Evolutionary conservation across 1,139 yeast genomes (phyloP), one percentile per base, ranked within the genome.

Genomic region (Casaregolazyma lundiana): DNA sequence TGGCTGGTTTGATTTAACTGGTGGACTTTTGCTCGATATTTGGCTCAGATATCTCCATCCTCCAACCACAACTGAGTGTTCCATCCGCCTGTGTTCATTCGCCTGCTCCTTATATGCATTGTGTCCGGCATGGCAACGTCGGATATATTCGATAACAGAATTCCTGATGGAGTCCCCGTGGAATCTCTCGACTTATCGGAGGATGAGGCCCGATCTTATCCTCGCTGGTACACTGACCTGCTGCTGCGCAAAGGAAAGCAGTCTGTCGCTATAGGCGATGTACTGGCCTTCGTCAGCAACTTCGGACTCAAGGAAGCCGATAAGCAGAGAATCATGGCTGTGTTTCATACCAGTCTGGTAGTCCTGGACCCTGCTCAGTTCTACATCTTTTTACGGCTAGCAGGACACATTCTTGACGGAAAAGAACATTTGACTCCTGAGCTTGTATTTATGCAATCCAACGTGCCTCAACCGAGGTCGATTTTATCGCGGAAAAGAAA

Each of bases 171-270:
- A 7, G 34, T 48, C 35, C 38, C 48, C 13, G 49, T 64, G 18
- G 69, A 64, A 47, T 56, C 59, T 43, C 56, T 66, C 46, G 61
- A 65, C 45, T 62, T 70, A 43, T 63, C 72, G 30, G 62, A 64
- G 19, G 70, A 67, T 5, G 74, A 70, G 57, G 53, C 55, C 49
- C 53, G 65, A 42, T 61, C 71, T 17, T 70, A 69, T 47, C 71
- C 73, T 11, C 59, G 72, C 24, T 70, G 74, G 74, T 70, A 69
- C 53, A 67, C 72, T 7, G 73, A 70, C 43, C 54, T 70, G 45
- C 58, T 67, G 18, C 52, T 67, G 49, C 65, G 71, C 13, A 66
- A 65, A 47, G 69, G 67, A 45, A 58, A 60, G 29, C 65, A 63
- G 44, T 50, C 60, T 16, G 60, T 70, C n/a, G 59, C 64, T 8